A percentile compares a stretch with the other conserved stretches of the same genome.
phyloP scores from a whole-genome alignment of 2,329 filamentous ascomycete genomes.

The Penicillium aurantiogriseum region DNA sequence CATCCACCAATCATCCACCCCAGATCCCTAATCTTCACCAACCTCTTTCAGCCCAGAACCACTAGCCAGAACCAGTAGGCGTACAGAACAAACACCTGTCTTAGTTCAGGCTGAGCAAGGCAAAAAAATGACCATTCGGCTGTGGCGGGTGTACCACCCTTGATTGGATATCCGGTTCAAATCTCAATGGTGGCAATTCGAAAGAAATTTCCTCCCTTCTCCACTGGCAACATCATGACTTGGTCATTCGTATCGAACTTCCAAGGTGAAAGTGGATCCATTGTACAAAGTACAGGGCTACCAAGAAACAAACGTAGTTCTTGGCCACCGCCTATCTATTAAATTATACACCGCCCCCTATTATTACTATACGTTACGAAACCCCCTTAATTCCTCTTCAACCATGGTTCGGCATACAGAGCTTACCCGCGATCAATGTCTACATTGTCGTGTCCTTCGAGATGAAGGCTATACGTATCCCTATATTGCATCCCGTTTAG shows the following conservation, averaged over 20 bases:
- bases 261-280: not conserved
- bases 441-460: too few species aligned
- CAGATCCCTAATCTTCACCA: conserved; percentile 10
- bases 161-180: not conserved
- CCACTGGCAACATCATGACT: not conserved
- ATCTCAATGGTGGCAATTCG: conserved; percentile 13
- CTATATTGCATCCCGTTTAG: too few species aligned
- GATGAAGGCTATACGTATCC: too few species aligned
- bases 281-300: not conserved
- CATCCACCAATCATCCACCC: conserved; percentile 18
- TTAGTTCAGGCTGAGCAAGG: conserved; percentile 14
- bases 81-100: conserved; percentile 15
- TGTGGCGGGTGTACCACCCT: not conserved
- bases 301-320: too few species aligned
- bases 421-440: too few species aligned
- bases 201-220: not conserved
- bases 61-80: conserved; percentile 18
- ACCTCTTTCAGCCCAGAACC: conserved; percentile 6
- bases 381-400: too few species aligned
- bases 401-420: too few species aligned
- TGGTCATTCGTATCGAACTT: not conserved
- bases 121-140: conserved; percentile 14
- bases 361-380: too few species aligned
- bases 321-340: too few species aligned
- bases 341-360: too few species aligned